phyloP scores from a whole-genome alignment of 106 monocot genomes.

The Platanthera guangdongensis region DNA sequence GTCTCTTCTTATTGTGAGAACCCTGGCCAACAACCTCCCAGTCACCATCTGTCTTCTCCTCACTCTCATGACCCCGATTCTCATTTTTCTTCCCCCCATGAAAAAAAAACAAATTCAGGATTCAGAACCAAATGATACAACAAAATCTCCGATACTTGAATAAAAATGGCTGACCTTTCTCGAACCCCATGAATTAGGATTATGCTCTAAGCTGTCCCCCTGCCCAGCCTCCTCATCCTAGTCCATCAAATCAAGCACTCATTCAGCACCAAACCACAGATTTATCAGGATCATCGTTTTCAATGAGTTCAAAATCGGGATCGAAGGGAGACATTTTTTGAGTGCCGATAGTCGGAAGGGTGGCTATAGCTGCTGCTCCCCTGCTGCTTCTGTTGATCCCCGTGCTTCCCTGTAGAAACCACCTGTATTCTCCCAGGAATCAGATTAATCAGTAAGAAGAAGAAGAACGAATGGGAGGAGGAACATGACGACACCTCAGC shows the following conservation, averaged over 20 bases:
- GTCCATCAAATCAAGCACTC: not conserved
- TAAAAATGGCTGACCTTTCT: slow-evolving; percentile 13
- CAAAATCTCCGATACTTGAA: not conserved
- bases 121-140: not conserved
- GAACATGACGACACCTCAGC: slow-evolving; percentile 37
- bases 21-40: slow-evolving; percentile 46
- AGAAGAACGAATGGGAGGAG: not conserved
- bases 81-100: slow-evolving; percentile 7
- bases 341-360: slow-evolving; percentile 7
- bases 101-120: not conserved
- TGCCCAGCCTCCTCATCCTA: slow-evolving; percentile 12
- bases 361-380: slow-evolving; percentile 5
- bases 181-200: slow-evolving; percentile 1
- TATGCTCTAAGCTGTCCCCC: not conserved
- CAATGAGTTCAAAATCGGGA: not conserved
- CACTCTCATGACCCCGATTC: slow-evolving; percentile 7
- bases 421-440: slow-evolving; percentile 15
- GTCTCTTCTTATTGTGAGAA: slow-evolving; percentile 26
- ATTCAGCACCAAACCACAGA: not conserved
- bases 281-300: not conserved
- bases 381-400: slow-evolving; percentile 11
- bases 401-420: slow-evolving; percentile 25
- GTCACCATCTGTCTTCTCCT: slow-evolving; percentile 30
- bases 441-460: not conserved
- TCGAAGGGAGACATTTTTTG: slow-evolving; percentile 5